These are phyloP conservation scores for Cylindricascospora bacillispora DNA, from an alignment of 1,139 yeast species.

Conservation along the genomic window DNA sequence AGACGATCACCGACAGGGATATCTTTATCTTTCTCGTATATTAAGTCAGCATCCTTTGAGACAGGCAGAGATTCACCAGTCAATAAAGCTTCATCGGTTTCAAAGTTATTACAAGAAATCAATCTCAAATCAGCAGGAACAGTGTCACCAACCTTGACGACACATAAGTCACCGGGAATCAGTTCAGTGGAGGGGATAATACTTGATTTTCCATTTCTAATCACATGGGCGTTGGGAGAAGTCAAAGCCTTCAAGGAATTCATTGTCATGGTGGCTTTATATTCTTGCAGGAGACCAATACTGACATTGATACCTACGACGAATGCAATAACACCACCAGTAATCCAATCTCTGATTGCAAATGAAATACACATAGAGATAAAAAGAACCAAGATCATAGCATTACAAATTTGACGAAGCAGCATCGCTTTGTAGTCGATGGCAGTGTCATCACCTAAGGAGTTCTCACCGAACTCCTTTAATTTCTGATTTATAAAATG, in stretches of 20 bases:
- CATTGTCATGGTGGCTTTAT: conserved; percentile 83
- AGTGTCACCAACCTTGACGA: conserved; percentile 82
- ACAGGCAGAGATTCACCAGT: conserved; percentile 95
- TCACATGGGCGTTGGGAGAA: conserved; percentile 85
- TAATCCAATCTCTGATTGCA: conserved; percentile 87
- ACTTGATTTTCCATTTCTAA: conserved; percentile 63
- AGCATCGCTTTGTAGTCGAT: conserved; percentile 56
- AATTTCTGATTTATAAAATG: conserved; percentile 63
- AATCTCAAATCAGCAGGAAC: conserved; percentile 90
- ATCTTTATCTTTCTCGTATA: conserved; percentile 26
- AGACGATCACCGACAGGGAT: conserved; percentile 54
- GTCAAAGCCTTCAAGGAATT: conserved; percentile 85
- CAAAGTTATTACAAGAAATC: conserved; percentile 59
- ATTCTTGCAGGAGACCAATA: conserved; percentile 93
- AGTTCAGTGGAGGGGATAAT: conserved; percentile 69
- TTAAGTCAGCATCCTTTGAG: conserved; percentile 37
- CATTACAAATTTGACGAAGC: conserved; percentile 78
- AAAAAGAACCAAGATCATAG: conserved; percentile 71
- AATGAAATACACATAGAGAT: conserved; percentile 82
- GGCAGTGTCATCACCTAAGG: conserved; percentile 23
- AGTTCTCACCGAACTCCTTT: conserved; percentile 40
- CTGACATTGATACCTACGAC: conserved; percentile 88
- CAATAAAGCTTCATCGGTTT: conserved; percentile 82
- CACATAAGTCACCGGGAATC: conserved; percentile 94
- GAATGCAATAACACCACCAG: conserved; percentile 78